Percentiles rank a stretch among this genome's conserved stretches.
Evolutionary conservation across 768 basidiomycete species (phyloP).

Genomic region (Lentinula sp.): DNA sequence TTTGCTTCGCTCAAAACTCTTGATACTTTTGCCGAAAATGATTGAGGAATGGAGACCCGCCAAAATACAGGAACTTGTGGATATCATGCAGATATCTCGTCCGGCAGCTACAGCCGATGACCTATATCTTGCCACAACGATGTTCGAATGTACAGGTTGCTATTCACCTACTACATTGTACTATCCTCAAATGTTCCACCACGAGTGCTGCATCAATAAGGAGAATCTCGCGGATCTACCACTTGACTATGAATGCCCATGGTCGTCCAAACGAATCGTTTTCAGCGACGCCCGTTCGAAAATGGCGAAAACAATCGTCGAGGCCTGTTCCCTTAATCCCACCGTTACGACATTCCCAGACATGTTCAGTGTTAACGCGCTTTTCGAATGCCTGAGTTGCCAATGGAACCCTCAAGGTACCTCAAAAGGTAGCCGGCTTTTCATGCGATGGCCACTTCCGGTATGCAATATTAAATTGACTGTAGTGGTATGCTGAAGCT

Average conservation of each 20-base stretch:
- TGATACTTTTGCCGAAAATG: not conserved
- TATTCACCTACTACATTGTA: not conserved
- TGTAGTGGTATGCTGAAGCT: not conserved
- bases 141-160: not conserved
- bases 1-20: not conserved
- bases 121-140: not conserved
- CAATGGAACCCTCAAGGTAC: not conserved
- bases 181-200: conserved; percentile 3
- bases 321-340: not conserved
- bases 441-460: not conserved
- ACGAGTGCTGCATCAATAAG: not conserved
- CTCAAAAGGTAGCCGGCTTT: not conserved
- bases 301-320: not conserved
- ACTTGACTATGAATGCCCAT: not conserved
- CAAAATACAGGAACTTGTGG: not conserved
- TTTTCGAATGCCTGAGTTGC: not conserved
- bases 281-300: not conserved
- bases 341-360: not conserved
- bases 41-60: not conserved
- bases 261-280: not conserved
- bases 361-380: not conserved
- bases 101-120: not conserved
- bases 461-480: not conserved
- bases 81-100: not conserved
- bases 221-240: not conserved